These are phyloP conservation scores for Phytophthora uliginosa DNA, from an alignment of 352 stramenopile species.

Conservation along the genomic window DNA sequence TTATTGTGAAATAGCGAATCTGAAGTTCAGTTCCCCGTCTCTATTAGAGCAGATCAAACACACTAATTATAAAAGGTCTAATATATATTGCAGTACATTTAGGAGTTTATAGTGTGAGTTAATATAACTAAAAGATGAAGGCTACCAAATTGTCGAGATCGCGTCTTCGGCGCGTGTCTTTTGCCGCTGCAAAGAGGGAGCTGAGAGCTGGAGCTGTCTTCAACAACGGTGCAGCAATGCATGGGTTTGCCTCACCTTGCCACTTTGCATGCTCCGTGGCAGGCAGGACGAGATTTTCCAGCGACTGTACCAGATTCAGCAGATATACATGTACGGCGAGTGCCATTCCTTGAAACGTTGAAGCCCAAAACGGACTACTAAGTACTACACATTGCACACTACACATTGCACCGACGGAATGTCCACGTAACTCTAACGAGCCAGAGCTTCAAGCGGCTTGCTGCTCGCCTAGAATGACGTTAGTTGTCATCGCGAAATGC, in stretches of 20 bases:
- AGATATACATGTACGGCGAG: too few relatives aligned
- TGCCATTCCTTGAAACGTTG: too few relatives aligned
- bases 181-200: constrained; percentile 6
- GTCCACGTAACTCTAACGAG: too few relatives aligned
- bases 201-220: constrained; percentile 1
- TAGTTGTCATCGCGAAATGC: not conserved
- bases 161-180: not conserved
- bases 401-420: too few relatives aligned
- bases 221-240: constrained; percentile 9
- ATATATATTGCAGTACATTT: not conserved
- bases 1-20: not conserved
- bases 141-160: not conserved
- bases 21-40: not conserved
- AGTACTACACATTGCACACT: too few relatives aligned
- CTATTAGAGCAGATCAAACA: not conserved
- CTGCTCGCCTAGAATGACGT: not conserved
- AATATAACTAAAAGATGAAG: not conserved
- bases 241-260: not conserved
- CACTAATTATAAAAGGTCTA: not conserved
- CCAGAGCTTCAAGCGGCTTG: too few relatives aligned
- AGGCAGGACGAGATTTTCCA: not conserved
- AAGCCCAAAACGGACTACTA: too few relatives aligned
- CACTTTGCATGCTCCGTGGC: not conserved
- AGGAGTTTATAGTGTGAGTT: not conserved
- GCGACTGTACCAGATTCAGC: too few relatives aligned